A percentile compares a stretch with the other conserved stretches of the same genome.
phyloP scores from a whole-genome alignment of 805 yeast species.

The Ogataea corticis region DNA sequence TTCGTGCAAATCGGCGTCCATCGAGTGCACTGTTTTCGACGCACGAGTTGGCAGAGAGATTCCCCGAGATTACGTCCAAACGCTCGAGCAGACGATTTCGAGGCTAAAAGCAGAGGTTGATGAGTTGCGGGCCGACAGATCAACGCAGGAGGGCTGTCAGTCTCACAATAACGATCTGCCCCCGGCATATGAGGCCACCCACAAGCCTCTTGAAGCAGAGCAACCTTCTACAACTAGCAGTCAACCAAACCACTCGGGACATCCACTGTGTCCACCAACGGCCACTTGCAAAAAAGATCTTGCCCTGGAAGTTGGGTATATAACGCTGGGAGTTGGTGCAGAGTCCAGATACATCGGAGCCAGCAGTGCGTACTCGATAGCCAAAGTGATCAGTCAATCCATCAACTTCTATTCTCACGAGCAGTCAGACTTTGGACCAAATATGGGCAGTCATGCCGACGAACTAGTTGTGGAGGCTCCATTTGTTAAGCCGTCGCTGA shows the following conservation, averaged over 20 bases:
- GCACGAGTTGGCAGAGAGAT: conserved; percentile 1
- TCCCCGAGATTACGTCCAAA: conserved; percentile 3
- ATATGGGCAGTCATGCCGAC: not conserved
- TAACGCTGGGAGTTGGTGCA: conserved; percentile 1
- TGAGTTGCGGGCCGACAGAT: not conserved
- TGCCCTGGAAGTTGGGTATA: conserved; percentile 3
- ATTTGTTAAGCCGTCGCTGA: conserved; percentile 1
- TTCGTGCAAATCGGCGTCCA: conserved; percentile 24
- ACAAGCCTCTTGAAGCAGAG: too few relatives aligned
- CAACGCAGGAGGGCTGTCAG: not conserved
- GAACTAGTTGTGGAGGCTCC: not conserved
- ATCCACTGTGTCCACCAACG: not conserved
- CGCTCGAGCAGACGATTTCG: not conserved
- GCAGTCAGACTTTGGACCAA: not conserved
- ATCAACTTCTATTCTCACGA: conserved; percentile 4
- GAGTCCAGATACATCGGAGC: conserved; percentile 1
- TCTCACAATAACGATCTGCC: too few relatives aligned
- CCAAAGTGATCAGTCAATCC: conserved; percentile 2
- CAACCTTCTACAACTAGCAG: not conserved
- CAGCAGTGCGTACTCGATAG: conserved; percentile 4
- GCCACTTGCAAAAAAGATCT: not conserved
- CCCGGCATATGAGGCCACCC: too few relatives aligned
- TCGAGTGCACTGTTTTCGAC: conserved; percentile 16
- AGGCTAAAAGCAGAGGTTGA: not conserved
- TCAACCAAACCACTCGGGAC: not conserved